Percentiles rank a stretch among this genome's conserved stretches.
Evolutionary conservation across 495 filamentous ascomycete genomes (phyloP).

Genomic region (Penicillium steckii): DNA sequence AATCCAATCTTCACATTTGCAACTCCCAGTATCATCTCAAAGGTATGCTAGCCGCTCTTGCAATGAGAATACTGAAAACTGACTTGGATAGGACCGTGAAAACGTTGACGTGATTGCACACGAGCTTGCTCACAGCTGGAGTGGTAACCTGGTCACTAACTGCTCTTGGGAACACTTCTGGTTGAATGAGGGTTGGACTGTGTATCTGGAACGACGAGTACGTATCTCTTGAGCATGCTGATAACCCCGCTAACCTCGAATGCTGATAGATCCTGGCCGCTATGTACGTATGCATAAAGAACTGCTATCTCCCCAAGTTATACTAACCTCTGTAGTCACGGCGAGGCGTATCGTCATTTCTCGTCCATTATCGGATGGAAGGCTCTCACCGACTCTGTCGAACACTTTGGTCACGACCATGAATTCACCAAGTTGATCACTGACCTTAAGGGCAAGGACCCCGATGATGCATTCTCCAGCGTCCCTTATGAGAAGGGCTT

Average conservation of each 20-base stretch:
- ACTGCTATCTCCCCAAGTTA: neutral
- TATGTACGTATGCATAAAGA: constrained; percentile 17
- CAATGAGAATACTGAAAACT: neutral
- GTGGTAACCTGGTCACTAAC: constrained; percentile 88
- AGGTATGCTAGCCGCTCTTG: constrained; percentile 35
- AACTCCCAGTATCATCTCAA: constrained; percentile 87
- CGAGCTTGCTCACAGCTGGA: constrained; percentile 89
- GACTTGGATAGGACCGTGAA: constrained; percentile 61
- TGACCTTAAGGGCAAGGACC: constrained; percentile 84
- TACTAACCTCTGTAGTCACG: constrained; percentile 49
- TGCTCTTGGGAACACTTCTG: constrained; percentile 97
- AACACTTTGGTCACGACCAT: constrained; percentile 73
- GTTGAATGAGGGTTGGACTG: constrained; percentile 96
- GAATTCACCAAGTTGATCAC: constrained; percentile 90
- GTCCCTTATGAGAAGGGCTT: constrained; percentile 78
- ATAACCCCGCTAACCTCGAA: constrained; percentile 4
- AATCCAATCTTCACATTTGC: constrained; percentile 93
- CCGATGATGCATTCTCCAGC: constrained; percentile 90
- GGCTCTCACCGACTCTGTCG: constrained; percentile 69
- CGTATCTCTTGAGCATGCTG: neutral
- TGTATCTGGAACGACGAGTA: constrained; percentile 82
- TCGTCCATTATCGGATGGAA: constrained; percentile 76
- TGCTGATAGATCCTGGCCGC: constrained; percentile 29
- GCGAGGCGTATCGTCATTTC: constrained; percentile 84
- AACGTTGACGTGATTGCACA: constrained; percentile 98